Evolutionary conservation across 768 basidiomycete genomes (phyloP), one percentile per base, ranked within the genome.

Genomic region (Russula virescens): DNA sequence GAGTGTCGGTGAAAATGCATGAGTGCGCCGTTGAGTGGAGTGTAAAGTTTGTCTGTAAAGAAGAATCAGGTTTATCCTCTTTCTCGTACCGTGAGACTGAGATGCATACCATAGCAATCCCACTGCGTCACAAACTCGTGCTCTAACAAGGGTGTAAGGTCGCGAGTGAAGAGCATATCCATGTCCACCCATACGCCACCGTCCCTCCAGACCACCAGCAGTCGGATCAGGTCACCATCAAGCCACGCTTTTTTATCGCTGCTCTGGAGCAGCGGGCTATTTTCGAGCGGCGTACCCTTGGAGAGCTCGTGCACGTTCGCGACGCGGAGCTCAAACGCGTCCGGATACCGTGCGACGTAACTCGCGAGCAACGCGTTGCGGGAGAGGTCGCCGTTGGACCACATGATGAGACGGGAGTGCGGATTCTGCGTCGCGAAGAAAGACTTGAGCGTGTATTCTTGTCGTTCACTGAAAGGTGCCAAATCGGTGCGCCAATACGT

Each of bases 181-280:
- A 98, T 97, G 72, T 99, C 96, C 51, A 98, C 80, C 96, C 96
- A 98, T 25, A 97, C 84, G 0, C 96, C 96, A 1, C 96, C 96
- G 69, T 83, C 85, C 64, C 83, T 85, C 91, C 94, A 98, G 38
- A 97, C 75, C 31, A 94, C 83, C 62, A 99, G 76, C 66, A 98
- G 71, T 55, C 96, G 79, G n/a, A 98, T 80, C 60, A 97, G 80
- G 72, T 98, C 96, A 0, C 96, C 94, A 68, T 98, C 96, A 28
- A 97, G 78, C 96, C 95, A 98, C 8, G 93, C 96, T 72, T 87
- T 88, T 66, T 77, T 73, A 71, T 98, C 96, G 58, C 83, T 77
- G 60, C 80, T 74, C 8, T 73, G 73, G 62, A 96, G 72, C 63
- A 89, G 70, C 47, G 72, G 67, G 63, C 82, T 87, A 10, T 84